Base-by-base conservation (phyloP, 2,329 filamentous ascomycete species). In the Fusarium buxicola region DNA sequence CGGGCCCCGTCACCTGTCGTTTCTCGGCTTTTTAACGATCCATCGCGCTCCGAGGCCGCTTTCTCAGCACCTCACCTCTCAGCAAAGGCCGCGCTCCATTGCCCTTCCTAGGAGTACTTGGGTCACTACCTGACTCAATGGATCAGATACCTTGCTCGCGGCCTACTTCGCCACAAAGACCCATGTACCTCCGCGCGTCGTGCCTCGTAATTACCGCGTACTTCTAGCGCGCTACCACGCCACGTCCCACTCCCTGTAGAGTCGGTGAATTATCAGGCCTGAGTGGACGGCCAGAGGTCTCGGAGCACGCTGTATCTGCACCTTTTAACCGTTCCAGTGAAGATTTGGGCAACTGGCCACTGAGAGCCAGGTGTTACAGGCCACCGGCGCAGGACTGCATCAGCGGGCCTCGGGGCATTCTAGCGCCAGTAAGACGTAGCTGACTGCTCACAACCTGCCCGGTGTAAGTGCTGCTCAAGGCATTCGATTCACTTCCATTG, bases 401-500 rank as follows among this genome's bases (percentile, higher is more conserved):
- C 58, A 41, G 67, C 36, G 51, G 56, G 49, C 49, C 59, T 61
- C 53, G 21, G 56, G 44, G 24, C 36, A 51, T 58, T 55, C 41
- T 46, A 58, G 34, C 46, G 16, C 50, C 36, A 45, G 40, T 40
- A n/a, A 54, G 21, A 35, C 24, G 28, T n/a, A n/a, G 39, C 41
- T 27, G 10, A 15, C 48, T 12, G 41, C 39, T 60, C 58, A 59
- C 62, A 59, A 66, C 49, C 54, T 52, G 58, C 49, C 54, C 49
- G 58, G 58, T 66, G 49, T 52, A 58, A 49, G 62, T 65, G 63
- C 62, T 63, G 61, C 45, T 57, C 40, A 28, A 53, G 41, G 66
- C 45, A 44, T 70, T 70, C 68, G 58, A 70, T 69, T 44, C n/a
- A 38, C 60, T 70, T 70, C 68, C 68, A 70, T 66, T 53, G 52